Conservation (phyloP, 495 filamentous ascomycete species). For the Antarctomyces pellizariae region DNA sequence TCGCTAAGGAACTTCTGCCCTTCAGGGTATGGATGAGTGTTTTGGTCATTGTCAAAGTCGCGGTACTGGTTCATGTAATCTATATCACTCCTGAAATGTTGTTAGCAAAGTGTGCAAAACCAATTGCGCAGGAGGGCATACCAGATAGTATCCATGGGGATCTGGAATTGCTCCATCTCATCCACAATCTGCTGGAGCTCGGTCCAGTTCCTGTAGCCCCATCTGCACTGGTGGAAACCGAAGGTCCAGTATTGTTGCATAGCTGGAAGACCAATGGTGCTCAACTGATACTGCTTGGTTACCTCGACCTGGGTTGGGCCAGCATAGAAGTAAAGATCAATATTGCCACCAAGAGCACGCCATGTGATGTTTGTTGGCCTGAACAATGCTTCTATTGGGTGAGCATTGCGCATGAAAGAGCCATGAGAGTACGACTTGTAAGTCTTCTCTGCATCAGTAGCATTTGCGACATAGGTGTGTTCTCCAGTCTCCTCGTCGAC, state of each 20-base stretch:
- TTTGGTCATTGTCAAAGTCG: slow-evolving; percentile 54
- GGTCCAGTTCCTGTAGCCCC: slow-evolving; percentile 58
- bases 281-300: slow-evolving; percentile 41
- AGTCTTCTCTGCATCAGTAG: slow-evolving; percentile 24
- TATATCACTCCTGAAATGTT: slow-evolving; percentile 48
- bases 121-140: slow-evolving; percentile 10
- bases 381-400: slow-evolving; percentile 54
- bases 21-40: slow-evolving; percentile 36
- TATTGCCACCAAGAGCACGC: slow-evolving; percentile 52
- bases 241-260: slow-evolving; percentile 85
- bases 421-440: slow-evolving; percentile 55
- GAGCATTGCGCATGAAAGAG: slow-evolving; percentile 59
- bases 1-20: slow-evolving; percentile 39
- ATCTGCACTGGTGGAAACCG: slow-evolving; percentile 68
- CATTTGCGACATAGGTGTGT: slow-evolving; percentile 27
- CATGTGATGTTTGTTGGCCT: slow-evolving; percentile 45
- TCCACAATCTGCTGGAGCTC: slow-evolving; percentile 53
- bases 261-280: slow-evolving; percentile 44
- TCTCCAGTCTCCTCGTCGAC: slow-evolving; percentile 24
- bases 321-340: slow-evolving; percentile 68
- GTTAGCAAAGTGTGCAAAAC: not conserved
- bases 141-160: slow-evolving; percentile 72
- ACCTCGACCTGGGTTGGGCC: slow-evolving; percentile 51
- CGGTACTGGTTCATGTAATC: slow-evolving; percentile 50
- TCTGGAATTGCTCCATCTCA: slow-evolving; percentile 44